Evolutionary conservation across 257 asterid genomes (phyloP), one percentile per base, ranked within the genome.

Genomic region (Solanum rostratum): DNA sequence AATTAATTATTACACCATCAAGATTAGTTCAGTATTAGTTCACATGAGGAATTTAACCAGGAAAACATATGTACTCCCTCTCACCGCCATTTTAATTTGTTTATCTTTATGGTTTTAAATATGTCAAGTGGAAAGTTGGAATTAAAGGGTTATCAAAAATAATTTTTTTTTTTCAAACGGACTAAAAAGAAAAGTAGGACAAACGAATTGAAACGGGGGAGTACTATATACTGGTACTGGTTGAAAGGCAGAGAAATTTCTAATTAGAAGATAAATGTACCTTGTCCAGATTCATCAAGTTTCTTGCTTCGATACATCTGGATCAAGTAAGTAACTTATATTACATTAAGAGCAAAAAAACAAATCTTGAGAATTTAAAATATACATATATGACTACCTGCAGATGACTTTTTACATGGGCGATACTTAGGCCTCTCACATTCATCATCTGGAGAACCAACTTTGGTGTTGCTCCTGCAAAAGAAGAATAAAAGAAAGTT

Each of bases 291-390:
- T 84, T 92, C 98, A 84, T 96, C 99, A 16, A 96, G 95, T 88
- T 92, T 96, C 92, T 92, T 96, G 76, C 98, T 88, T 82, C 99
- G 91, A 52, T 92, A 96, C 99, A 96, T 96, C 99, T 95, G 94
- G 80, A 81, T 78, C 16, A 84, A 74, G 50, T 1, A 39, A 76
- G 52, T 24, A 29, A 19, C 55, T 55, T 22, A n/a, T 59, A 37
- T 55, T 68, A 68, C 46, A 66, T 66, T n/a, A 45, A 39, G 9
- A 20, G 22, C 8, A 80, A 53, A 53, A 52, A 6, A 27, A 2
- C 19, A 53, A 11, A 76, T 7, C 71, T 63, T 12, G n/a, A 66
- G 46, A 66, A 37, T 33, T 18, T 4, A 53, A 33, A 3, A 33
- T 33, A 33, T 12, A 65, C 29, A 2, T 2, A 45, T 43, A 29